Evolutionary conservation across 352 stramenopile genomes (phyloP).

Genomic region (Pythium folliculosum): DNA sequence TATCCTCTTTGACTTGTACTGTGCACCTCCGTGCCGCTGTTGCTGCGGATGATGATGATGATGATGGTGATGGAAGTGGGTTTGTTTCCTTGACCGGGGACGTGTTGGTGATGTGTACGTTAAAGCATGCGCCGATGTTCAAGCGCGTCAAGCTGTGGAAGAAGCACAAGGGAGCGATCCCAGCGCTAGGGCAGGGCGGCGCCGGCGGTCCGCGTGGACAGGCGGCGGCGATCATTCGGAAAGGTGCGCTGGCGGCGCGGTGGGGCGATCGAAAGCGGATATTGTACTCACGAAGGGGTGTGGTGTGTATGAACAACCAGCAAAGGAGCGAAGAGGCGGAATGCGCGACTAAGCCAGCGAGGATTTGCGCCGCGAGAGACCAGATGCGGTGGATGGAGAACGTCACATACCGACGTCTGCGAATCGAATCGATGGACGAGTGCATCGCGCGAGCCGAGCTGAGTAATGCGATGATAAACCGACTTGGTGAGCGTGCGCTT

Average conservation of each 20-base stretch:
- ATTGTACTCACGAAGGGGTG: neutral
- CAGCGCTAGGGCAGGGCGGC: conserved; percentile 66
- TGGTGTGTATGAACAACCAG: conserved; percentile 1
- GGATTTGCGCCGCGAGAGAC: too few relatives aligned
- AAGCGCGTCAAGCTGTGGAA: conserved; percentile 89
- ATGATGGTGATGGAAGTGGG: neutral
- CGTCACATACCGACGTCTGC: too few relatives aligned
- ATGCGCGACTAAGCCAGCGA: conserved; percentile 21
- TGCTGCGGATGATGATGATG: neutral
- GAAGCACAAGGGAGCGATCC: conserved; percentile 82
- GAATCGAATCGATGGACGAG: too few relatives aligned
- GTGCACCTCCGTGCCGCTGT: too few relatives aligned
- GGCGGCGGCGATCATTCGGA: conserved; percentile 79
- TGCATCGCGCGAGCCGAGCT: too few relatives aligned
- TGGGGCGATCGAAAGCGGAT: neutral
- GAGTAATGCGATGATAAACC: too few relatives aligned
- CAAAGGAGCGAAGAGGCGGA: conserved; percentile 30
- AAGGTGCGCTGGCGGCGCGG: conserved; percentile 35
- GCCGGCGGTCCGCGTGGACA: conserved; percentile 62
- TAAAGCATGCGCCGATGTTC: conserved; percentile 89
- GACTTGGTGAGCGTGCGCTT: too few relatives aligned
- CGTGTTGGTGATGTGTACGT: conserved; percentile 43
- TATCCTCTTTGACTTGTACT: conserved; percentile 84
- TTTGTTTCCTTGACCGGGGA: conserved; percentile 33
- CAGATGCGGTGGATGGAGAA: too few relatives aligned